Evolutionary conservation across 1,139 yeast species (phyloP).

Genomic region (Saccharomyces hybrid): DNA sequence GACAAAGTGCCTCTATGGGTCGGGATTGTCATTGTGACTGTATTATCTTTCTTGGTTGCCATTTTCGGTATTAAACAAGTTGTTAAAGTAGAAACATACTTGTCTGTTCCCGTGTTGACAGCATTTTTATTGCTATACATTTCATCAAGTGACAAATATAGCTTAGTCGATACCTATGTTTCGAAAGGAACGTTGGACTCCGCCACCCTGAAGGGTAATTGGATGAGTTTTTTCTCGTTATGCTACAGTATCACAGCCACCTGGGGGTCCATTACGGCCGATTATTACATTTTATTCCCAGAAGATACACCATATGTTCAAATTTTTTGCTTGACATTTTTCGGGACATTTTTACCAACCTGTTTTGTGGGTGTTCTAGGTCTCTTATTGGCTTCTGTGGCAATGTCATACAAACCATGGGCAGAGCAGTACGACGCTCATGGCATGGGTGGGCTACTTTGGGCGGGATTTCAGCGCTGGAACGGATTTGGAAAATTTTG

Average conservation of each 20-base stretch:
- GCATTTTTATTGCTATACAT: slow-evolving; percentile 66
- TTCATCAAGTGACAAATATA: slow-evolving; percentile 50
- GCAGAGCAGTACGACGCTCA: slow-evolving; percentile 44
- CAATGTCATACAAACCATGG: slow-evolving; percentile 57
- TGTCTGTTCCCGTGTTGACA: slow-evolving; percentile 63
- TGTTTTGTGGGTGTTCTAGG: slow-evolving; percentile 73
- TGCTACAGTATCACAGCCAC: slow-evolving; percentile 78
- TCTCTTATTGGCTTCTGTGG: slow-evolving; percentile 61
- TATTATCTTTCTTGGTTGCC: slow-evolving; percentile 57
- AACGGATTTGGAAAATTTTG: slow-evolving; percentile 71
- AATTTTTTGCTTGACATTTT: slow-evolving; percentile 55
- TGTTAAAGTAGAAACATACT: slow-evolving; percentile 56
- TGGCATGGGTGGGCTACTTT: slow-evolving; percentile 76
- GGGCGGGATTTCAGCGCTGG: slow-evolving; percentile 67
- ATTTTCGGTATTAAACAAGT: slow-evolving; percentile 70
- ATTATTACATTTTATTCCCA: slow-evolving; percentile 77
- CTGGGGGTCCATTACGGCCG: slow-evolving; percentile 86
- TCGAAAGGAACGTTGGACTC: slow-evolving; percentile 34
- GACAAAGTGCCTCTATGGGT: slow-evolving; percentile 59
- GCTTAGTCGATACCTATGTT: slow-evolving; percentile 24
- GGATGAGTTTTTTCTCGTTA: slow-evolving; percentile 67
- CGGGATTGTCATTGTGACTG: slow-evolving; percentile 65
- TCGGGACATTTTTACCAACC: slow-evolving; percentile 67
- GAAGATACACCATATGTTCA: slow-evolving; percentile 55
- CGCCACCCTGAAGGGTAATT: slow-evolving; percentile 49